These are phyloP conservation scores for Eucalyptus melliodora DNA, from an alignment of 345 rosid genomes.

Conservation along the genomic window DNA sequence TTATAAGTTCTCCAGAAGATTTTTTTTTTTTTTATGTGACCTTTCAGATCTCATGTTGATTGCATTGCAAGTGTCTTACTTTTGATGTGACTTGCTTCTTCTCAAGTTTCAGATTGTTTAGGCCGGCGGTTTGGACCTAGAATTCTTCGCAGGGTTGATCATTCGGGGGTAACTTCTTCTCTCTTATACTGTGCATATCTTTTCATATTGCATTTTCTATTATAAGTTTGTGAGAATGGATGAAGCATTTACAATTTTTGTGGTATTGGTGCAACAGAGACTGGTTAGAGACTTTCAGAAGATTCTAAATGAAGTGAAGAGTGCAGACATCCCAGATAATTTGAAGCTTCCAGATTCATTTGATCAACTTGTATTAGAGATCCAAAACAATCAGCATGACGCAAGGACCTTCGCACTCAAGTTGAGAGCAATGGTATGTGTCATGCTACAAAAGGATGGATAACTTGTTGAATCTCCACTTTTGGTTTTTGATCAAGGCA, in stretches of 20 bases:
- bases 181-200: not conserved
- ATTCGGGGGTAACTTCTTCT: constrained; percentile 61
- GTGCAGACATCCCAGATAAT: constrained; percentile 74
- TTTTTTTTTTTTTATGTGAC: not conserved
- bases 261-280: constrained; percentile 42
- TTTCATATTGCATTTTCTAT: not conserved
- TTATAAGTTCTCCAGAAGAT: not conserved
- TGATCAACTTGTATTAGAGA: constrained; percentile 73
- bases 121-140: constrained; percentile 98
- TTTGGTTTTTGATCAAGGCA: not conserved
- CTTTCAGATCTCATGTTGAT: not conserved
- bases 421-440: constrained; percentile 80
- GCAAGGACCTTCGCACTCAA: constrained; percentile 75
- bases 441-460: not conserved
- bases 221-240: constrained; percentile 3
- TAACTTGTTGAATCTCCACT: not conserved
- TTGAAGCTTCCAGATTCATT: constrained; percentile 83
- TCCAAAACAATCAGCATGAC: constrained; percentile 81
- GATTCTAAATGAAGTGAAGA: constrained; percentile 75
- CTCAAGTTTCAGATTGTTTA: constrained; percentile 71
- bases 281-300: constrained; percentile 77
- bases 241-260: not conserved
- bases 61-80: not conserved
- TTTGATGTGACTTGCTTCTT: not conserved
- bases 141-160: constrained; percentile 86